Evolutionary conservation across 805 yeast genomes (phyloP).

Genomic region (Wickerhamiella brachini): DNA sequence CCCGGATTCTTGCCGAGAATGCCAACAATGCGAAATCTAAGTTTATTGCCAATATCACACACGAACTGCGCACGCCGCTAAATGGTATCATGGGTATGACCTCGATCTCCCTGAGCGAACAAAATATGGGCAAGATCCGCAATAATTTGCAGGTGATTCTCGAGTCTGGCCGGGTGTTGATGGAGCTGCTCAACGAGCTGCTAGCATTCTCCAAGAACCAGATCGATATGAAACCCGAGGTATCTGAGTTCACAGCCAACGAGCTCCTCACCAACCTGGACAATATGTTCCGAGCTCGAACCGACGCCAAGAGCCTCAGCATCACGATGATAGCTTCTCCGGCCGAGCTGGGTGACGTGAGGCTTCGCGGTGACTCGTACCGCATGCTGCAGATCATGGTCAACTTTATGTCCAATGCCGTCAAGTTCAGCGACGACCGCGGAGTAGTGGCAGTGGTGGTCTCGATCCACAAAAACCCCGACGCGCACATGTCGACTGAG

Average conservation of each 20-base stretch:
- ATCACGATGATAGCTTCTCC: slow-evolving; percentile 53
- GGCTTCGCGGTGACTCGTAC: slow-evolving; percentile 67
- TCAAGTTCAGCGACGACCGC: slow-evolving; percentile 72
- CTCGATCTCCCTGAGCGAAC: slow-evolving; percentile 79
- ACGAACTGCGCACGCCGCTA: slow-evolving; percentile 85
- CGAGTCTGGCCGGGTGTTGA: slow-evolving; percentile 73
- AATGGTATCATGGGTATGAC: slow-evolving; percentile 96
- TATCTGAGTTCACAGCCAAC: slow-evolving; percentile 55
- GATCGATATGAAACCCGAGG: slow-evolving; percentile 71
- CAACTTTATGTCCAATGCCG: slow-evolving; percentile 79
- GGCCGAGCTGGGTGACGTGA: slow-evolving; percentile 33
- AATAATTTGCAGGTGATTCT: slow-evolving; percentile 68
- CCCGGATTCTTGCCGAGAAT: slow-evolving; percentile 30
- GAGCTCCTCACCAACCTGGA: slow-evolving; percentile 71
- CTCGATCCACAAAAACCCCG: slow-evolving; percentile 8
- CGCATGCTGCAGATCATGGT: slow-evolving; percentile 79
- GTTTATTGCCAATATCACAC: slow-evolving; percentile 86
- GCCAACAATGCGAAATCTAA: slow-evolving; percentile 94
- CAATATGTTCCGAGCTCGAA: slow-evolving; percentile 49
- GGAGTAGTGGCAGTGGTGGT: slow-evolving; percentile 21
- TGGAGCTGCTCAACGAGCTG: slow-evolving; percentile 81
- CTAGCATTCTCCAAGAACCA: slow-evolving; percentile 82
- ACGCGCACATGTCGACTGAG: slow-evolving; percentile 5
- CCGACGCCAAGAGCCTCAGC: slow-evolving; percentile 52
- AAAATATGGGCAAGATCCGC: slow-evolving; percentile 48